Base-by-base conservation (phyloP, 1,139 yeast genomes). In the Candida smagusa region DNA sequence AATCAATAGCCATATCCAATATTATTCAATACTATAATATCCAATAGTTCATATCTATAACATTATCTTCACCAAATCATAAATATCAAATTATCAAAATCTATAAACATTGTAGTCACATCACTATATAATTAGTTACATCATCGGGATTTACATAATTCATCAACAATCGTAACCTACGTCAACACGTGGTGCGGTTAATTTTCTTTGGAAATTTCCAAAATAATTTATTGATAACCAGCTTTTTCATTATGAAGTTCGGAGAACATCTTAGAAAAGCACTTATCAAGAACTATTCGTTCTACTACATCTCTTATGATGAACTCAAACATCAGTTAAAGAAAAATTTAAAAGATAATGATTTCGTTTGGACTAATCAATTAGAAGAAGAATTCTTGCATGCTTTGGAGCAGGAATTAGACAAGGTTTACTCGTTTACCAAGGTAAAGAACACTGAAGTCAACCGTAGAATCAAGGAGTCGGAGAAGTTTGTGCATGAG, bases 371-470 rank as follows among this genome's bases (percentile, higher is more conserved):
- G 97, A 71, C 78, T 38, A 80, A 84, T 47, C 77, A 76, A 34
- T 68, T 83, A 41, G 97, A 90, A 59, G 95, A 89, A 53, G 79
- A 80, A 33, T 90, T 90, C 54, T 75, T 90, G 37, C 75, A 77
- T 29, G 72, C 75, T 9, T 66, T 90, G 45, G 97, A 89, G 59
- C 65, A 74, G 8, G 96, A 90, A 56, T 72, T 90, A 54, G 96
- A 88, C 60, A 90, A 90, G 65, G 95, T 90, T 16, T 90, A 81
- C 65, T 83, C 87, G 24, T 90, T 90, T 66, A 90, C 94, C 52
- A 84, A 80, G 56, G 88, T 90, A 40, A 90, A 89, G 63, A 81
- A 82, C 49, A 81, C 87, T 30, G 97, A 89, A 59, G 84, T 90
- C 38, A 68, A 77, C 41, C 77, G 96, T 48, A 73, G 97, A 44